Percentiles rank a stretch among this genome's conserved stretches.
Evolutionary conservation across 2,329 filamentous ascomycete genomes (phyloP).

Genomic region (Pseudogymnoascus sp.): DNA sequence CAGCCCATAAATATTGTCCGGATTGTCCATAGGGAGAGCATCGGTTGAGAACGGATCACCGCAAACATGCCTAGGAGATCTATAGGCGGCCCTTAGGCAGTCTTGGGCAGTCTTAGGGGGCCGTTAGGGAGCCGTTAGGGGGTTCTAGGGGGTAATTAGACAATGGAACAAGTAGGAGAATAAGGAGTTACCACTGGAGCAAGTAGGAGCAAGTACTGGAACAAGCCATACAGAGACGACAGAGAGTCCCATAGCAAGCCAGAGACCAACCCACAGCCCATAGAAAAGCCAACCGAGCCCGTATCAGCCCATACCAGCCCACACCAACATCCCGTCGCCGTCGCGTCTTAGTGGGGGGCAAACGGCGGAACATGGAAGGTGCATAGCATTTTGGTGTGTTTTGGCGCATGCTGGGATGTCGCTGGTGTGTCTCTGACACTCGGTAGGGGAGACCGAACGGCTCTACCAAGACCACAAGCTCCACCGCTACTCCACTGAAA

Average conservation of each 20-base stretch:
- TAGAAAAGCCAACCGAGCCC: not conserved
- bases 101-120: not conserved
- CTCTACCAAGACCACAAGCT: not conserved
- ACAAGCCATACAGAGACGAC: not conserved
- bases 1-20: not conserved
- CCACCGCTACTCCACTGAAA: not conserved
- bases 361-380: not conserved
- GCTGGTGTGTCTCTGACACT: not conserved
- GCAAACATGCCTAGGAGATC: not conserved
- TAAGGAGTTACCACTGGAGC: not conserved
- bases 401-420: not conserved
- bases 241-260: not conserved
- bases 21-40: not conserved
- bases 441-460: not conserved
- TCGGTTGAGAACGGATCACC: not conserved
- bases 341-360: not conserved
- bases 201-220: not conserved
- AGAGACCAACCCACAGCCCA: not conserved
- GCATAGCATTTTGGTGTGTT: not conserved
- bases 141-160: not conserved
- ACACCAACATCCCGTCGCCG: not conserved
- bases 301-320: not conserved
- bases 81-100: not conserved
- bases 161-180: not conserved
- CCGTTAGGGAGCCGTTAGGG: too few relatives aligned